A percentile compares a stretch with the other conserved stretches of the same genome.
These are phyloP conservation scores for Niebla homalea DNA, from an alignment of 495 filamentous ascomycete species.

Conservation along the genomic window DNA sequence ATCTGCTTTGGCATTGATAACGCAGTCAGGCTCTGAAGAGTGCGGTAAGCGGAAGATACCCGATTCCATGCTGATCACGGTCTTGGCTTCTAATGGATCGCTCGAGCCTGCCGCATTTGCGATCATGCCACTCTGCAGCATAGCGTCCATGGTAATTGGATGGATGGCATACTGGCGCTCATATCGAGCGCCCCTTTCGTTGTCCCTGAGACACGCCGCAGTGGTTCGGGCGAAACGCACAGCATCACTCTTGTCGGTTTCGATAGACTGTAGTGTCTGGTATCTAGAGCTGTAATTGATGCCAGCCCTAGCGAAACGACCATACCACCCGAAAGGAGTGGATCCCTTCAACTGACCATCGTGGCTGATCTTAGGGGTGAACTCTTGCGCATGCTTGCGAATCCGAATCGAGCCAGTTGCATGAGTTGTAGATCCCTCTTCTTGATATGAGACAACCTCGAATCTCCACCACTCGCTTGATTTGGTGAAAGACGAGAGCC, in stretches of 20 bases:
- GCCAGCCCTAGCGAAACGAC: conserved; percentile 1
- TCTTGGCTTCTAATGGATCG: conserved; percentile 1
- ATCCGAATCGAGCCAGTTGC: conserved; percentile 11
- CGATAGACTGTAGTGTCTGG: conserved; percentile 15
- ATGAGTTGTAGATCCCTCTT: conserved; percentile 12
- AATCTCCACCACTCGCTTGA: conserved; percentile 19
- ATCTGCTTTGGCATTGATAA: neutral
- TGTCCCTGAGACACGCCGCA: neutral
- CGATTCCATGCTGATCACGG: conserved; percentile 4
- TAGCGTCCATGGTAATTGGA: conserved; percentile 20
- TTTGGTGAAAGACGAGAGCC: conserved; percentile 2
- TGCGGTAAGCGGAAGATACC: conserved; percentile 1
- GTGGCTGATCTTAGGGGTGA: neutral
- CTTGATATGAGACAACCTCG: conserved; percentile 14
- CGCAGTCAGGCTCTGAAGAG: neutral
- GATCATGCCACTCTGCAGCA: conserved; percentile 20
- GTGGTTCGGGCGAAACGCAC: neutral
- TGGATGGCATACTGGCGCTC: conserved; percentile 18
- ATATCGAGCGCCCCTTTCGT: neutral
- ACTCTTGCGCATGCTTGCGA: neutral
- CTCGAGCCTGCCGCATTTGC: conserved; percentile 4
- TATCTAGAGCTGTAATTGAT: conserved; percentile 18
- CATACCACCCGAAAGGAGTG: conserved; percentile 4
- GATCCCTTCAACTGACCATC: neutral
- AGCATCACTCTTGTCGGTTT: conserved; percentile 9